These are phyloP conservation scores for Dendrothele bispora DNA, from an alignment of 768 basidiomycete genomes.

Conservation along the genomic window DNA sequence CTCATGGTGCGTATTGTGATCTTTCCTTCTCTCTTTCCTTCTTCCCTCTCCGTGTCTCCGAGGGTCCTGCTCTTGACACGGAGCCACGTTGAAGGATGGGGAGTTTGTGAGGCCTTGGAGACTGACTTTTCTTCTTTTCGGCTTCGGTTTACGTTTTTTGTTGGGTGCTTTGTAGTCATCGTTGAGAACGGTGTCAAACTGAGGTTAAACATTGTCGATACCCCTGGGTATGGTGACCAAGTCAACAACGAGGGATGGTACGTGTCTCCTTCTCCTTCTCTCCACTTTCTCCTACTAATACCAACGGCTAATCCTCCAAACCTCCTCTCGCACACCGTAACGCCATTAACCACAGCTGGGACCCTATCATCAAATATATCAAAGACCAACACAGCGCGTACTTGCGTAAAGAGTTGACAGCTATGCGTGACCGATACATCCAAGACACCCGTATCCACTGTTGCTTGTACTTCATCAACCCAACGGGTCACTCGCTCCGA, in stretches of 20 bases:
- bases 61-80: conserved; percentile 12
- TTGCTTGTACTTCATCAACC: conserved; percentile 97
- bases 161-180: conserved; percentile 70
- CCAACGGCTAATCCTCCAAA: conserved; percentile 3
- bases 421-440: conserved; percentile 98
- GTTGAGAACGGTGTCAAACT: conserved; percentile 95
- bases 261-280: conserved; percentile 22
- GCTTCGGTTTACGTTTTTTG: background rate
- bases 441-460: conserved; percentile 99
- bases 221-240: conserved; percentile 97
- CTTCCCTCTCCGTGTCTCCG: background rate
- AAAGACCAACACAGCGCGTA: conserved; percentile 99
- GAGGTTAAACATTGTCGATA: conserved; percentile 96
- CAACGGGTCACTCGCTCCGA: conserved; percentile 95
- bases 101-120: too few relatives aligned
- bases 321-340: background rate
- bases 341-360: conserved; percentile 72
- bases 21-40: background rate
- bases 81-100: too few relatives aligned
- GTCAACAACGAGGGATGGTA: conserved; percentile 99
- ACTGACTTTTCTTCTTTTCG: background rate
- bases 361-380: conserved; percentile 98
- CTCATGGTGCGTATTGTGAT: conserved; percentile 69
- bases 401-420: conserved; percentile 97
- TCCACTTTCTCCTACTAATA: conserved; percentile 7